Base-by-base conservation (phyloP, 164 flowering plant species). In the Stephania japonica region DNA sequence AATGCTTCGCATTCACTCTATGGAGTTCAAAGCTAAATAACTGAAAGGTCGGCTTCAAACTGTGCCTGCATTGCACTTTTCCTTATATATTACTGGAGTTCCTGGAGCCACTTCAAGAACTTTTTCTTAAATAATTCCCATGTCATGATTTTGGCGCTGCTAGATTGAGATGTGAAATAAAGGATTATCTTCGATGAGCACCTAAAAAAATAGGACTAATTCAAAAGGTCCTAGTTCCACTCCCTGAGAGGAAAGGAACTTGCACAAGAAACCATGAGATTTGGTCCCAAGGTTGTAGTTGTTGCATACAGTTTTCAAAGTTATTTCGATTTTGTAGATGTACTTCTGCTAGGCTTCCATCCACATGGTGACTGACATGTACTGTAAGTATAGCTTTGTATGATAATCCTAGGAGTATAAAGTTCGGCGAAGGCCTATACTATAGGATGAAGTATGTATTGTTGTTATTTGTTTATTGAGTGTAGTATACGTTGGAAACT, bases 71-170 rank as follows among this genome's bases (percentile, higher is more conserved):
- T 56, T 23, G 25, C 62, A 19, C 23, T 32, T 63, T 44, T 38
- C 26, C 49, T 66, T 67, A 27, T 42, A 10, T 25, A 43, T 25
- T 41, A 74, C 74, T 59, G 68, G 74, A 68, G 67, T 74, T 66
- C 32, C 56, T 56, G 44, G 56, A 42, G 80, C 71, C 56, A 27
- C 56, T 59, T n/a, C 63, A n/a, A 2, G 63, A 59, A 23, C 24
- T 59, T 19, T 59, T 19, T 59, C 23, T 59, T 59, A 9, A 59
- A 59, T 59, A 9, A n/a, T n/a, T 19, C 21, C 63, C 63, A 14
- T 19, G 41, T 68, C 25, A 64, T 65, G 44, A 69, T 65, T 43
- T 65, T 50, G 10, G 12, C 32, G 26, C 23, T 64, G 12, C 41
- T 24, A 59, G 21, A 59, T 59, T 59, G 63, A 23, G 63, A 19